Evolutionary conservation across 495 filamentous ascomycete genomes (phyloP), one percentile per base, ranked within the genome.

Genomic region (Glutinoglossum americanum): DNA sequence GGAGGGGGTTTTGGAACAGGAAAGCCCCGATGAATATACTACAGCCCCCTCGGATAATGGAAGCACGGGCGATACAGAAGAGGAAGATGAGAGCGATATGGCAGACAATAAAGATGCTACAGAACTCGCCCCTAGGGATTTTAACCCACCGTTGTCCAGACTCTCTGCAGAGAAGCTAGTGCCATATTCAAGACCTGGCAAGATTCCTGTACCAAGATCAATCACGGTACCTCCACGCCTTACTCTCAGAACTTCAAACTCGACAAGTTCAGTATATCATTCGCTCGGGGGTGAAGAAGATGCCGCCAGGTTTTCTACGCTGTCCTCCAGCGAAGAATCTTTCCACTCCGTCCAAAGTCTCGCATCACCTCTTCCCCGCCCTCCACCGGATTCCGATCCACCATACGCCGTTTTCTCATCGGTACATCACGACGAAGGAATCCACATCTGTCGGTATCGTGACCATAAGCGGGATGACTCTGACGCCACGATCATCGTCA

Each of bases 261-360:
- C 66, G 56, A 51, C 64, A 53, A 55, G 56, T 26, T n/a, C 37
- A 9, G 26, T 55, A 51, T 41, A 32, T 23, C 57, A 26, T 26
- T 60, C 21, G 26, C 49, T 30, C 26, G 35, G 19, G 21, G 37
- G n/a, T 41, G 64, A 67, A 19, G 54, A 60, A 39, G 64, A 69
- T 15, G 3, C 27, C 48, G 59, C 65, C 51, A 72, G 74, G 27
- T 55, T 63, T 5, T 62, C 67, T n/a, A 68, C 66, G 51, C 62
- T 74, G 6, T 68, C 81, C 47, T 81, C 80, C 51, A 83, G 76
- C 59, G 70, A 73, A 11, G 77, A 80, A 30, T 80, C 78, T 4
- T 77, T 80, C 55, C 75, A 80, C 60, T 85, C 83, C 3, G 76
- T 79, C 62, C 73, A 74, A 51, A 73, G 74, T n/a, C 67, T 73